Evolutionary conservation across 1,139 yeast species (phyloP).

Genomic region (Groenewaldozyma sp.): DNA sequence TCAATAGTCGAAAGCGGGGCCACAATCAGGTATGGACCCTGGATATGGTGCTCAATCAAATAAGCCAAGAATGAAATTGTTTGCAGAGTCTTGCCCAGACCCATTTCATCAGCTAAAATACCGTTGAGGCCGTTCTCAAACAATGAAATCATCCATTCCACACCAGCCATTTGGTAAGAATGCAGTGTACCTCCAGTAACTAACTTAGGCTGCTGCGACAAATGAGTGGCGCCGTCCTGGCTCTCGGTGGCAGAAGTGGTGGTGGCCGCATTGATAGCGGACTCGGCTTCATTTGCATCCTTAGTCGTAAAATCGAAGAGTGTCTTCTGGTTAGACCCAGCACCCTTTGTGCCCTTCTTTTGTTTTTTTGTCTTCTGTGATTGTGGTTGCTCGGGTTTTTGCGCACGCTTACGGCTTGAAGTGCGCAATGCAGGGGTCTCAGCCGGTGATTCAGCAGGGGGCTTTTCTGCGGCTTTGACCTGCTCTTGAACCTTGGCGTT

Average conservation of each 20-base stretch:
- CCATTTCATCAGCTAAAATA: slow-evolving; percentile 95
- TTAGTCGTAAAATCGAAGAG: slow-evolving; percentile 11
- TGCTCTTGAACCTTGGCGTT: neutral
- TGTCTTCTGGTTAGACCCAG: slow-evolving; percentile 9
- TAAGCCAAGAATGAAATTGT: slow-evolving; percentile 72
- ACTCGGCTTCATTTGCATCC: slow-evolving; percentile 4
- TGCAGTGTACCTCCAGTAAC: slow-evolving; percentile 63
- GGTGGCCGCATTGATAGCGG: neutral
- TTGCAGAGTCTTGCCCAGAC: slow-evolving; percentile 89
- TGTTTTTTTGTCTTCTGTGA: slow-evolving; percentile 13
- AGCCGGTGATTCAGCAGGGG: slow-evolving; percentile 1
- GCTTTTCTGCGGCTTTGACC: neutral
- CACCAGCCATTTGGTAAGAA: slow-evolving; percentile 80
- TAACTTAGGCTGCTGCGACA: slow-evolving; percentile 49
- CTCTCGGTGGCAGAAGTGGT: slow-evolving; percentile 3
- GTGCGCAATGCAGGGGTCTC: neutral
- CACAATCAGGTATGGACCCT: slow-evolving; percentile 78
- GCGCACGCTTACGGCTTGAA: neutral
- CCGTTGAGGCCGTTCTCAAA: slow-evolving; percentile 94
- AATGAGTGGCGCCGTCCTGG: neutral
- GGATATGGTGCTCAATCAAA: slow-evolving; percentile 66
- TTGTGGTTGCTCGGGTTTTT: slow-evolving; percentile 7
- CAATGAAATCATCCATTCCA: slow-evolving; percentile 80
- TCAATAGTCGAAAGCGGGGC: slow-evolving; percentile 83
- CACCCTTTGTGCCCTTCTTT: slow-evolving; percentile 1